Evolutionary conservation across 495 filamentous ascomycete genomes (phyloP), one percentile per base, ranked within the genome.

Genomic region (Daldinia caldariorum): DNA sequence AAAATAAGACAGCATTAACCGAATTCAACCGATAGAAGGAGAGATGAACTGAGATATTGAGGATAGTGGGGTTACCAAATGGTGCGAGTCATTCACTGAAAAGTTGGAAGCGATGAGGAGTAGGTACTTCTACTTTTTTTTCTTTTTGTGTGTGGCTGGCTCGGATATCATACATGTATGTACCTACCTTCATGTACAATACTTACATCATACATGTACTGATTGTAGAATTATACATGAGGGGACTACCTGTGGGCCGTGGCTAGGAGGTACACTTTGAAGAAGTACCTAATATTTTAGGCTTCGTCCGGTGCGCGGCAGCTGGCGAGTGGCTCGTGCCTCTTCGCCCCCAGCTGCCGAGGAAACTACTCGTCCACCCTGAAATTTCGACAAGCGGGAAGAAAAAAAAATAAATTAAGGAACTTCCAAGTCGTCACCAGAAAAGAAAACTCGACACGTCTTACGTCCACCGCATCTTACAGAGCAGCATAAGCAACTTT

Each of bases 401-500:
- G 32, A 38, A 56, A 56, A 56, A 68, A 69, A 66, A n/a, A n/a
- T n/a, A n/a, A 68, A 68, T 51, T 64, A 57, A 65, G 47, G 38
- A 64, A 67, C 55, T 72, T 69, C 31, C 14, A 66, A 66, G 51
- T 72, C 70, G 65, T 72, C 70, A 72, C 70, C 61, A 34, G 26
- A 63, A 22, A 49, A 18, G 59, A 38, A 38, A 37, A 59, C 54
- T 59, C 51, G 14, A 71, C 51, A 70, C 41, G 22, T 31, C 31
- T 43, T 34, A 34, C 47, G 35, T 49, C 58, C 60, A 63, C 59
- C 38, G 22, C 47, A 63, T 45, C n/a, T 47, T 63, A 49, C 58
- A 70, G 43, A 66, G 35, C 57, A 66, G 51, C 34, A 20, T 31
- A 20, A 58, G 26, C 45, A 50, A 38, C 53, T 18, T 55, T 56